Percentiles rank a stretch among this genome's conserved stretches.
These are phyloP conservation scores for Sclerotinia glacialis DNA, from an alignment of 2,329 filamentous ascomycete species.

Conservation along the genomic window DNA sequence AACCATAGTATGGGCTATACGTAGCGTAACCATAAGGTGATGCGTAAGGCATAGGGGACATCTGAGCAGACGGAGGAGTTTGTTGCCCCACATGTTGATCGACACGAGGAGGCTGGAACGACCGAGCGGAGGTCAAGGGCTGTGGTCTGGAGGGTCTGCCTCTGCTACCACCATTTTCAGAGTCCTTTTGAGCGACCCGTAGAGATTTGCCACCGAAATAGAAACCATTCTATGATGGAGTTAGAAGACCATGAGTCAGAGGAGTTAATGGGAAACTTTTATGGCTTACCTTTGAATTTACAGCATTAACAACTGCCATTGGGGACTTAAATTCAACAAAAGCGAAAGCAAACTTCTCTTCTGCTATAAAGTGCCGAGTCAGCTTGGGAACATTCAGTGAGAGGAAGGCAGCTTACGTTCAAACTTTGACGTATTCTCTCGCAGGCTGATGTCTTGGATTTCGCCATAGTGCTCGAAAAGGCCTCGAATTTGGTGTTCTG, in stretches of 20 bases:
- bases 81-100: conserved; percentile 22
- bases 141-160: conserved; percentile 20
- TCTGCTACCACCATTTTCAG: conserved; percentile 28
- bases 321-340: conserved; percentile 39
- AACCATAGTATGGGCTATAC: conserved; percentile 24
- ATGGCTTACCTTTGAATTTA: conserved; percentile 31
- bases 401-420: conserved; percentile 29
- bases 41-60: conserved; percentile 26
- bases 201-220: conserved; percentile 32
- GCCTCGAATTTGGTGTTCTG: conserved; percentile 41
- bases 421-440: conserved; percentile 36
- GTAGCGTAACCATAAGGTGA: conserved; percentile 25
- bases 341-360: conserved; percentile 38
- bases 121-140: conserved; percentile 15
- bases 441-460: conserved; percentile 40
- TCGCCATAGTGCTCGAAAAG: conserved; percentile 44
- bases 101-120: conserved; percentile 27
- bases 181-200: conserved; percentile 38
- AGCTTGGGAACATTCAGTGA: conserved; percentile 21
- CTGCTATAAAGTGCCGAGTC: conserved; percentile 29
- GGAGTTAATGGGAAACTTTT: not conserved
- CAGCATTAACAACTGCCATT: conserved; percentile 29
- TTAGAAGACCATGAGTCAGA: not conserved
- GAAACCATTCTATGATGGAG: conserved; percentile 30
- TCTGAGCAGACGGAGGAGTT: conserved; percentile 24